Conservation (phyloP, 495 filamentous ascomycete species). For the Oidiodendron maius region DNA sequence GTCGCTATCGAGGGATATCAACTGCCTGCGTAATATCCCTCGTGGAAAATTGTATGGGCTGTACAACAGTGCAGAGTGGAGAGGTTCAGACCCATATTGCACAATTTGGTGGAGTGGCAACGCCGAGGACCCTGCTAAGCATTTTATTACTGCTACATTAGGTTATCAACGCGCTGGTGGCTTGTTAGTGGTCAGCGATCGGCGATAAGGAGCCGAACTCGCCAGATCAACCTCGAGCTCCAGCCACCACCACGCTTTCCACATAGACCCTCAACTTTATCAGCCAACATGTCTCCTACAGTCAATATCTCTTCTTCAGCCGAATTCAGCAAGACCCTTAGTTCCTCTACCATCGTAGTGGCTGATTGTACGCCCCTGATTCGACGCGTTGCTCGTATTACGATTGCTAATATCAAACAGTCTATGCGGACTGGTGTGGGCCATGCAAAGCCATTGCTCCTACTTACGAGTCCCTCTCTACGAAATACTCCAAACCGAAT, state of each 20-base stretch:
- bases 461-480: conserved; percentile 40
- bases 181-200: background rate
- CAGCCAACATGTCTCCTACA: conserved; percentile 15
- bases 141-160: too few relatives aligned
- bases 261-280: background rate
- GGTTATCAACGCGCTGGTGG: too few relatives aligned
- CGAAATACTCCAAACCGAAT: conserved; percentile 34
- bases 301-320: conserved; percentile 24
- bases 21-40: too few relatives aligned
- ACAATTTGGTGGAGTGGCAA: too few relatives aligned
- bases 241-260: background rate
- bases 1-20: too few relatives aligned
- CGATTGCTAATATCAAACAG: conserved; percentile 17
- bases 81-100: too few relatives aligned
- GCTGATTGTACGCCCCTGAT: conserved; percentile 25
- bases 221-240: background rate
- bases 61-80: too few relatives aligned
- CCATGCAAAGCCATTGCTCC: conserved; percentile 52
- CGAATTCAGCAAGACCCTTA: conserved; percentile 25
- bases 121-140: too few relatives aligned
- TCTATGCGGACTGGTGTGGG: conserved; percentile 53
- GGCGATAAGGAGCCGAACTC: background rate
- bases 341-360: conserved; percentile 25
- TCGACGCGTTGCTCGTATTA: background rate
- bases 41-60: too few relatives aligned